Base-by-base conservation (phyloP, 805 yeast species). In the Kluyveromyces starmeri region DNA sequence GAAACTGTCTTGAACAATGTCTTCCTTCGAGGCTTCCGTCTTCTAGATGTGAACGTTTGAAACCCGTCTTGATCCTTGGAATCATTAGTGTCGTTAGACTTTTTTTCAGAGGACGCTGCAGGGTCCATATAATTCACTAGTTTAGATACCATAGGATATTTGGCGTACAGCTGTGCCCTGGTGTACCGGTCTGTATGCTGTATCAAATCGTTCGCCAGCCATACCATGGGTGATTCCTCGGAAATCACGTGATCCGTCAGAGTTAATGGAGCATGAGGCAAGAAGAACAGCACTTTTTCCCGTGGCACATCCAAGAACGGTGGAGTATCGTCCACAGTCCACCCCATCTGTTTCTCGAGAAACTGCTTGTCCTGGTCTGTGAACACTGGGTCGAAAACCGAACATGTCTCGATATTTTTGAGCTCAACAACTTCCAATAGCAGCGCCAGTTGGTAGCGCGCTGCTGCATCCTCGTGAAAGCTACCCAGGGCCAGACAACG, bases 401-500 rank as follows among this genome's bases (percentile, higher is more conserved):
- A 65, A 0, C 79, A 62, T n/a, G 13, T 6, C 3, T 44, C 14
- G 1, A 20, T 16, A 12, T 23, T 27, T 1, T 50, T 10, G 5
- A 43, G 40, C 3, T 56, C 56, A 1, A 53, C 51, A 2, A 81
- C 26, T 13, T 68, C 62, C n/a, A 60, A 36, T 17, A 81, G 50
- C 31, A 74, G 53, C 1, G 85, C 86, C 7, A 81, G 50, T 54
- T 83, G 94, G 51, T 68, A 80, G 26, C 73, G 57, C 2, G 89
- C 80, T 16, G 71, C 70, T n/a, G 48, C 52, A 35, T 73, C 78
- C 5, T 69, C 70, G 10, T 70, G 54, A 4, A 84, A 81, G 4
- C 75, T 65, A 0, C 94, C 94, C 14, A 83, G 58, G 0, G 89
- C 94, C 20, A 83, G 54, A 46, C 89, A 82, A 45, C 85, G 61